Percentiles rank a stretch among this genome's conserved stretches.
phyloP scores from a whole-genome alignment of 2,329 filamentous ascomycete species.

The Didymella pinodella region DNA sequence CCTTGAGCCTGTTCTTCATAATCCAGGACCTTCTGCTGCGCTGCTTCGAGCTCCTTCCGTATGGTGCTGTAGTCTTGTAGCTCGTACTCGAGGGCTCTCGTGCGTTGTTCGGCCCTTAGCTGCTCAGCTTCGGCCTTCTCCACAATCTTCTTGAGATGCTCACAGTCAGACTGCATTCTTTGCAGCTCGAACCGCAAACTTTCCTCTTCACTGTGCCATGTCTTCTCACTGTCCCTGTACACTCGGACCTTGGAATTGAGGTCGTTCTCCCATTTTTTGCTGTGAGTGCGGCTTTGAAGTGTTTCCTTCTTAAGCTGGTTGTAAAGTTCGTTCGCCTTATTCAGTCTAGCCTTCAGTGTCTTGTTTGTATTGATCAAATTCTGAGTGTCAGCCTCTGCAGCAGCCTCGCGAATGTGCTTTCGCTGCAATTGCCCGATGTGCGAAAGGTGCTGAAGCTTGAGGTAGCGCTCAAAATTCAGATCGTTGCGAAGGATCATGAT shows the following conservation, averaged over 20 bases:
- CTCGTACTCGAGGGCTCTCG: constrained; percentile 66
- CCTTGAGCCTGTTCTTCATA: constrained; percentile 45
- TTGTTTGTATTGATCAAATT: constrained; percentile 81
- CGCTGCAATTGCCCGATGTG: constrained; percentile 82
- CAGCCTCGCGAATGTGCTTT: constrained; percentile 77
- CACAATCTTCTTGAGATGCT: constrained; percentile 70
- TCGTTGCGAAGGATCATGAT: constrained; percentile 81
- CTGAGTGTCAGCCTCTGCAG: constrained; percentile 81
- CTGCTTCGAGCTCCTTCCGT: constrained; percentile 42
- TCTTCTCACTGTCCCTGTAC: constrained; percentile 74
- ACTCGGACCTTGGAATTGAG: constrained; percentile 70
- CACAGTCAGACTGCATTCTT: constrained; percentile 65
- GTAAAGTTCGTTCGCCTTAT: constrained; percentile 75
- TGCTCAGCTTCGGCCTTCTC: constrained; percentile 75
- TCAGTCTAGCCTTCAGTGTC: constrained; percentile 73
- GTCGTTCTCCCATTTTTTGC: constrained; percentile 80
- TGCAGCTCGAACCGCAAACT: constrained; percentile 66
- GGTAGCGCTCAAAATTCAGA: constrained; percentile 81
- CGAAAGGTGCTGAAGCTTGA: constrained; percentile 82
- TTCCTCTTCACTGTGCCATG: constrained; percentile 66
- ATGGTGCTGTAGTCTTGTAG: constrained; percentile 65
- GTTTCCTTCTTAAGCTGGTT: constrained; percentile 75
- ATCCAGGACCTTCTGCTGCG: constrained; percentile 44
- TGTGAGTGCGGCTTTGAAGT: constrained; percentile 73
- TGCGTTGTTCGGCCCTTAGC: constrained; percentile 59